Percentiles rank a stretch among this genome's conserved stretches.
Evolutionary conservation across 345 rosid genomes (phyloP).

Genomic region (Melaleuca alternifolia): DNA sequence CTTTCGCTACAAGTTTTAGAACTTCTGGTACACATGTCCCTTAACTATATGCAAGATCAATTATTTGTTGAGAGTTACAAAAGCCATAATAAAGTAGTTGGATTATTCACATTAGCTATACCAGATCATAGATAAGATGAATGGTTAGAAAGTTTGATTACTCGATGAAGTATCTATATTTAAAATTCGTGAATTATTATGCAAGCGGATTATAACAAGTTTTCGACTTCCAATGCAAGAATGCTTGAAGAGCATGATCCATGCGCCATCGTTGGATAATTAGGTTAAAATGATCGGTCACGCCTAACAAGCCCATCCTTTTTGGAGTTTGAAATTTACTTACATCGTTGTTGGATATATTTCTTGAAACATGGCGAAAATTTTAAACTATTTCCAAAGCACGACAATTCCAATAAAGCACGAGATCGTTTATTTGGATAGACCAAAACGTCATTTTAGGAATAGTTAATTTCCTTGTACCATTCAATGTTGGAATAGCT

Average conservation of each 20-base stretch:
- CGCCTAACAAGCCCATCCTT: neutral
- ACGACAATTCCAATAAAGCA: neutral
- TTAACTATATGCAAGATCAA: neutral
- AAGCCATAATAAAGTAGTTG: neutral
- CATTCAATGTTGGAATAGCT: neutral
- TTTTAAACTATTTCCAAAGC: neutral
- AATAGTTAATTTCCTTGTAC: neutral
- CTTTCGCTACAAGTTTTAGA: no score
- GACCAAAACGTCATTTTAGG: neutral
- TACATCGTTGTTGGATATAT: neutral
- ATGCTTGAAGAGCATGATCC: neutral
- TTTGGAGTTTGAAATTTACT: neutral
- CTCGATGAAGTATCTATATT: neutral
- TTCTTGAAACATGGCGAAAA: neutral
- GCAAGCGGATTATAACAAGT: neutral
- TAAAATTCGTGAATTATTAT: neutral
- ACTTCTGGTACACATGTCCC: no score
- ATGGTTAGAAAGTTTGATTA: no score
- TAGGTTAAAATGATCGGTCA: neutral
- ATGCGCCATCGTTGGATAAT: neutral
- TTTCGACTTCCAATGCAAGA: neutral
- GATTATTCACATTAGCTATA: neutral
- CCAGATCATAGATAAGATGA: no score
- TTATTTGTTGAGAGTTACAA: neutral
- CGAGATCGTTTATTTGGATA: neutral